Evolutionary conservation across 2,329 filamentous ascomycete species (phyloP), one percentile per base, ranked within the genome.

Genomic region (Curvularia eragrostidis): DNA sequence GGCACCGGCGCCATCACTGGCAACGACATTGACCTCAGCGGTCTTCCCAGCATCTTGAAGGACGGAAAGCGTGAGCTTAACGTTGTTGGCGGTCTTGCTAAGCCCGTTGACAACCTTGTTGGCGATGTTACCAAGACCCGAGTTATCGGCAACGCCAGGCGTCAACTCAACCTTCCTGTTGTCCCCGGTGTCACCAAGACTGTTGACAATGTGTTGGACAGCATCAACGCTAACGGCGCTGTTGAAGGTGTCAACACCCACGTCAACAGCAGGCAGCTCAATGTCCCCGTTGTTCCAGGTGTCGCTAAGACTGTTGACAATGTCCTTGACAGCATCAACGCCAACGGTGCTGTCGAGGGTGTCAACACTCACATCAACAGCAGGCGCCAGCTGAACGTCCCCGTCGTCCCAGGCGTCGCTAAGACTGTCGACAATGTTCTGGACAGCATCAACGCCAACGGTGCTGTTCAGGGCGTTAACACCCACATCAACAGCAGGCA

Each of bases 21-120:
- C n/a, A 64, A 67, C 49, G 43, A 47, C 15, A 30, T 62, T 23
- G 60, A 53, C 39, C 49, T 67, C 32, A 26, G 30, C 28, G 56
- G 57, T 50, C 52, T 58, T 52, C 46, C 48, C 42, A 21, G 53
- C 39, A 24, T 52, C 3, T 12, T 53, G 43, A 28, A 19, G 8
- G 18, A 47, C 15, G 34, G 34, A 26, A 47, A 47, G 43, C 43
- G 43, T 24, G 18, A 47, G 28, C 8, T 28, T 9, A 18, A 26
- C 10, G n/a, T 47, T 12, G 21, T 48, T 7, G 15, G 10, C 13
- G 47, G 47, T 13, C 32, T 49, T 13, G 15, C n/a, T 34, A 38
- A n/a, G 32, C 32, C 41, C n/a, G 34, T 39, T 8, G n/a, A 8
- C 23, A 34, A 15, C 9, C 46, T 48, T 15, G 23, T 55, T 24